Percentiles rank a stretch among this genome's conserved stretches.
phyloP scores from a whole-genome alignment of 257 asterid species.

The Cruciata laevipes region DNA sequence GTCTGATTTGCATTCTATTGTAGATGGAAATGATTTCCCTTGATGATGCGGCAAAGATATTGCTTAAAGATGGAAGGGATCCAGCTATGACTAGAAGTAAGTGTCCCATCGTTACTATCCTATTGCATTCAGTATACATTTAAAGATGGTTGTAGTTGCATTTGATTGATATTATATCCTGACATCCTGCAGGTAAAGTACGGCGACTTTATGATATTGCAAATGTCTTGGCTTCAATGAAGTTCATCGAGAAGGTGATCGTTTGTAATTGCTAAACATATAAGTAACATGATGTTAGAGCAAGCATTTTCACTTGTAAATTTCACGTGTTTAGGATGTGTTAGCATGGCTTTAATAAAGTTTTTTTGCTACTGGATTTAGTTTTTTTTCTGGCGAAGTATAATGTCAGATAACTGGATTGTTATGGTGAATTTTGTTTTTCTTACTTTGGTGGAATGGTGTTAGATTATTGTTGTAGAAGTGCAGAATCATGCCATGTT shows the following conservation, averaged over 20 bases:
- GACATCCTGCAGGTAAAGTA: conserved; percentile 69
- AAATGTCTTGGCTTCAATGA: conserved; percentile 90
- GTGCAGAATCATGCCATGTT: neutral
- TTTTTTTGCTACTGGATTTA: conserved; percentile 62
- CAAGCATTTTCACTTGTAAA: neutral
- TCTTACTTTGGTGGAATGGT: neutral
- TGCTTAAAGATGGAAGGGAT: conserved; percentile 81
- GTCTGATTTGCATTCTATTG: conserved; percentile 6
- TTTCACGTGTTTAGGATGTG: neutral
- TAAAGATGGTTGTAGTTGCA: neutral
- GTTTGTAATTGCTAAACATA: neutral
- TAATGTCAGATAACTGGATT: neutral
- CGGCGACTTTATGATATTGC: conserved; percentile 92
- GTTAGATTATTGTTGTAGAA: neutral
- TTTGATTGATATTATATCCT: conserved; percentile 14
- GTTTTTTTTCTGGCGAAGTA: neutral
- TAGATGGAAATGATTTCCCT: conserved; percentile 91
- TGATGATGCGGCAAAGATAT: conserved; percentile 90
- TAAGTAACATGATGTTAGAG: neutral
- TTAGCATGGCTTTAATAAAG: conserved; percentile 58
- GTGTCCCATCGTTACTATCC: neutral
- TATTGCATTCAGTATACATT: neutral
- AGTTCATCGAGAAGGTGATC: conserved; percentile 80
- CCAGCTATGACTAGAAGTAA: conserved; percentile 91
- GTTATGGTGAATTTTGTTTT: neutral